Conservation (phyloP, 2,329 filamentous ascomycete species). For the Podosphaera fusca region DNA sequence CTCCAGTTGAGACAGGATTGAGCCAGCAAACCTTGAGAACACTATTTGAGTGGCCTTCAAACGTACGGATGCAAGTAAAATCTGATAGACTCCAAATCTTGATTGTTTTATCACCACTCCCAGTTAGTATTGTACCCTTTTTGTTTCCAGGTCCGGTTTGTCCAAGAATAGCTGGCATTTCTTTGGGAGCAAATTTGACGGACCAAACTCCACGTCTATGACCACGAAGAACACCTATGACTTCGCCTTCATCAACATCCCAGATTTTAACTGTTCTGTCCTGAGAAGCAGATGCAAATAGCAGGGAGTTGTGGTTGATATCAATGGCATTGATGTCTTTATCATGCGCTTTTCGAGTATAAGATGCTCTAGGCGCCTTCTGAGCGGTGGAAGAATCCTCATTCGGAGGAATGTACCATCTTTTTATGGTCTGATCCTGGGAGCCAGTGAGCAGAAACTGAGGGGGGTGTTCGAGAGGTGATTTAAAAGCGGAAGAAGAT, state of each 20-base stretch:
- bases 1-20: constrained; percentile 24
- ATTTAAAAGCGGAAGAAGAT: constrained; percentile 44
- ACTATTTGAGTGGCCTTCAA: constrained; percentile 90
- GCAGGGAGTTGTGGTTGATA: constrained; percentile 44
- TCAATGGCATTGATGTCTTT: constrained; percentile 97
- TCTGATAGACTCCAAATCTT: constrained; percentile 86
- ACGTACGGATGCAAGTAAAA: constrained; percentile 79
- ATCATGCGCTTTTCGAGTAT: constrained; percentile 87
- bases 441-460: constrained; percentile 75
- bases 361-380: constrained; percentile 42
- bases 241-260: constrained; percentile 73
- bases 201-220: constrained; percentile 94
- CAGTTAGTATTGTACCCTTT: constrained; percentile 68
- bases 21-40: constrained; percentile 89
- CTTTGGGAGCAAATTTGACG: constrained; percentile 65
- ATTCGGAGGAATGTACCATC: constrained; percentile 56
- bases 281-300: constrained; percentile 91
- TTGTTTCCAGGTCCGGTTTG: constrained; percentile 49
- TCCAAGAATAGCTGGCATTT: constrained; percentile 49
- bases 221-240: constrained; percentile 72
- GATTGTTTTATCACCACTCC: constrained; percentile 86
- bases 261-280: constrained; percentile 95
- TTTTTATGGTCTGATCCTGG: constrained; percentile 86
- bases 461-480: constrained; percentile 61
- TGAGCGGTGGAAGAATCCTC: constrained; percentile 22